A percentile compares a stretch with the other conserved stretches of the same genome.
phyloP scores from a whole-genome alignment of 108 stramenopile species.

The Cyclotella kingstonii region DNA sequence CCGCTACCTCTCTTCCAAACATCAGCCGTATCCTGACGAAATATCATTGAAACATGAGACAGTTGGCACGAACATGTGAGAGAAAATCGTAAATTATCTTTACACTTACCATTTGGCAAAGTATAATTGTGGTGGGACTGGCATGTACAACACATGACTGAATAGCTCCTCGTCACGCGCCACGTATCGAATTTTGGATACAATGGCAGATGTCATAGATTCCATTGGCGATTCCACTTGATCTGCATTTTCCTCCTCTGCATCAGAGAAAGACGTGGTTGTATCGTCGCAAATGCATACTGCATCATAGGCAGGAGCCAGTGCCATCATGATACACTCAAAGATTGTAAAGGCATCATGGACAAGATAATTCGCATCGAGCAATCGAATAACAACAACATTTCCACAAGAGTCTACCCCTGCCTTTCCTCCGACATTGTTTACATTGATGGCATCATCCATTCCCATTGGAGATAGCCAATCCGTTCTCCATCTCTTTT shows the following conservation, averaged over 20 bases:
- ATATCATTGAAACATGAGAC: slow-evolving; percentile 64
- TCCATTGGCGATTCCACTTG: slow-evolving; percentile 37
- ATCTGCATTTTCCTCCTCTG: slow-evolving; percentile 13
- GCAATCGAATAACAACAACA: slow-evolving; percentile 34
- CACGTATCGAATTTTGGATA: slow-evolving; percentile 54
- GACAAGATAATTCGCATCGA: slow-evolving; percentile 44
- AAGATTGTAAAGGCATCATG: slow-evolving; percentile 59
- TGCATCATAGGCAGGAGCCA: slow-evolving; percentile 70
- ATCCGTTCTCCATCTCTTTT: slow-evolving; percentile 5
- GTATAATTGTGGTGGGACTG: slow-evolving; percentile 53
- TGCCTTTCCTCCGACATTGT: slow-evolving; percentile 15
- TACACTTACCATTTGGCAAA: slow-evolving; percentile 44
- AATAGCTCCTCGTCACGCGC: slow-evolving; percentile 54
- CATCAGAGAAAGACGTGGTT: neutral
- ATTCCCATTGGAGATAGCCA: neutral
- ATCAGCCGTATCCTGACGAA: slow-evolving; percentile 79
- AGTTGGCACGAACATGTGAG: slow-evolving; percentile 31
- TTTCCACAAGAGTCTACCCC: slow-evolving; percentile 38
- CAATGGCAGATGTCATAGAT: slow-evolving; percentile 56
- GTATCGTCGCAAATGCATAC: slow-evolving; percentile 20
- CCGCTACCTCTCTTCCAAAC: slow-evolving; percentile 67
- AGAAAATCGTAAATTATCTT: too few species aligned
- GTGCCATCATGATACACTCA: slow-evolving; percentile 52
- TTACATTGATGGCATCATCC: neutral
- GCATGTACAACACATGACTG: slow-evolving; percentile 38